A percentile compares a stretch with the other conserved stretches of the same genome.
Conservation (phyloP, 192 early-diverging fungal species). For the Gonapodya prolifera region DNA sequence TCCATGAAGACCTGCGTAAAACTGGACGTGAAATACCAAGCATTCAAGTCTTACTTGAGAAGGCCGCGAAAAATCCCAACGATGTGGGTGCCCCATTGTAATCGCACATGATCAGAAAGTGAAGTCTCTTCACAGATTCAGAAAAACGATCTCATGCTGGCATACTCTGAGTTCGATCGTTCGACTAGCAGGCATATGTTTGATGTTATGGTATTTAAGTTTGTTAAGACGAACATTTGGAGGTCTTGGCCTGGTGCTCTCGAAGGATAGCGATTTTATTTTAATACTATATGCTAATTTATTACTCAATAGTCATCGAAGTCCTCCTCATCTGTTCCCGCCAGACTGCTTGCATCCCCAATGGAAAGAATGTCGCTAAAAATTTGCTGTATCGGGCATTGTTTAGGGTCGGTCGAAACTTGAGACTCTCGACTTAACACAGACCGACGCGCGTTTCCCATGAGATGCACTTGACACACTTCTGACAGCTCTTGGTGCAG, state of each 20-base stretch:
- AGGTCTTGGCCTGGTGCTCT: no score
- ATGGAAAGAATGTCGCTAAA: background rate
- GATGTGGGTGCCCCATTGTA: background rate
- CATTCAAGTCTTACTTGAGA: background rate
- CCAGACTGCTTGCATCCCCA: background rate
- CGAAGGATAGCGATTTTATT: no score
- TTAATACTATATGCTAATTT: no score
- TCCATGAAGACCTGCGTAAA: background rate
- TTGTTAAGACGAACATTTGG: background rate
- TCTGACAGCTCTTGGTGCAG: background rate
- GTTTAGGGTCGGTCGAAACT: no score
- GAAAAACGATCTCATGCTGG: background rate
- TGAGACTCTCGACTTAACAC: background rate
- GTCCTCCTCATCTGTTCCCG: background rate
- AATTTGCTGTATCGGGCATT: background rate
- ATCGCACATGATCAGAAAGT: background rate
- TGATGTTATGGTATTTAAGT: background rate
- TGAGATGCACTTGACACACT: background rate
- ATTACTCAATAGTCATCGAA: background rate
- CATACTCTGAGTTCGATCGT: background rate
- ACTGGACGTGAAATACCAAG: background rate
- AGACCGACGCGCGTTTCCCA: background rate
- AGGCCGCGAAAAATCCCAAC: background rate
- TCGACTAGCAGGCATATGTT: background rate
- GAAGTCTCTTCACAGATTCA: background rate